Evolutionary conservation across 129 eudicot species (phyloP).

Genomic region (Kitagawia praeruptora): DNA sequence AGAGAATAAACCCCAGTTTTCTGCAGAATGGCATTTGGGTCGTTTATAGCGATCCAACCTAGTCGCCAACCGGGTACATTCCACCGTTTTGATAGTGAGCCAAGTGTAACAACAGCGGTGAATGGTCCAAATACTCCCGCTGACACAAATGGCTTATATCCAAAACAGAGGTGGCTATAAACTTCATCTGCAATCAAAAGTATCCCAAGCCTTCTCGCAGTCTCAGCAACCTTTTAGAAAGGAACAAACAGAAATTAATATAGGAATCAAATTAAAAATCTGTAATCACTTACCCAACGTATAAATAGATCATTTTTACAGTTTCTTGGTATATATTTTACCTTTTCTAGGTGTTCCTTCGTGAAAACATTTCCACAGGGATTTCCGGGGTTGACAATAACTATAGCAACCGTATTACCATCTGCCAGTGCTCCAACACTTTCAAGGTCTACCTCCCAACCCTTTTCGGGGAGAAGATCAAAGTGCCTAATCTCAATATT

Average conservation of each 20-base stretch:
- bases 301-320: too few relatives aligned
- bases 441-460: slow-evolving; percentile 59
- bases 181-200: slow-evolving; percentile 60
- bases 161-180: slow-evolving; percentile 40
- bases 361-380: slow-evolving; percentile 59
- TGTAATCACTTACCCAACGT: too few relatives aligned
- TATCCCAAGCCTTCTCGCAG: slow-evolving; percentile 51
- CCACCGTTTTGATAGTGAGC: slow-evolving; percentile 55
- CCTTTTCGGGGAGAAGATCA: slow-evolving; percentile 48
- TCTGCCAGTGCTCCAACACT: slow-evolving; percentile 37
- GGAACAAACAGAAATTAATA: not conserved
- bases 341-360: slow-evolving; percentile 38
- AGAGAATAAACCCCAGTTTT: slow-evolving; percentile 28
- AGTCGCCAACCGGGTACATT: slow-evolving; percentile 58
- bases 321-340: not conserved
- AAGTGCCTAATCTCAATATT: slow-evolving; percentile 35
- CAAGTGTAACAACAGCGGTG: slow-evolving; percentile 48
- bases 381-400: slow-evolving; percentile 54
- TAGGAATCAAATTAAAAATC: not conserved
- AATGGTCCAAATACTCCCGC: slow-evolving; percentile 40
- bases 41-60: slow-evolving; percentile 46
- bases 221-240: slow-evolving; percentile 36
- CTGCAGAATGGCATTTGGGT: slow-evolving; percentile 36
- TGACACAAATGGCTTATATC: slow-evolving; percentile 34
- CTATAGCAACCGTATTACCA: slow-evolving; percentile 45